Percentiles rank a stretch among this genome's conserved stretches.
These are phyloP conservation scores for Euptelea pleiosperma DNA, from an alignment of 164 flowering plant species.

Conservation along the genomic window DNA sequence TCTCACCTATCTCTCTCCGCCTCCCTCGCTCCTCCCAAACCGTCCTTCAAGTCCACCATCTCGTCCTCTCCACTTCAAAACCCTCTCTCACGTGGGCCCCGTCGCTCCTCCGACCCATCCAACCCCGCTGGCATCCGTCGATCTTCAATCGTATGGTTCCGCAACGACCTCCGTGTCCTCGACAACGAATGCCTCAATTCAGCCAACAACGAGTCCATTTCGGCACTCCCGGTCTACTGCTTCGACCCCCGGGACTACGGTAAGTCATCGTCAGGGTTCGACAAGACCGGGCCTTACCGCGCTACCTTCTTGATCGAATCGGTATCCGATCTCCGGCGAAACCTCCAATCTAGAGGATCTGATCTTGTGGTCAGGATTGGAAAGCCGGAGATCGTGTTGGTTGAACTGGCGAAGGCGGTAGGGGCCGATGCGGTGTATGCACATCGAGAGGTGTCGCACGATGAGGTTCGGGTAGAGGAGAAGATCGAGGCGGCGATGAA, in stretches of 20 bases:
- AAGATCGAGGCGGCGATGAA: conserved; percentile 70
- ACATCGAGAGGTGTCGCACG: conserved; percentile 70
- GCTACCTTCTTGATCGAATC: conserved; percentile 78
- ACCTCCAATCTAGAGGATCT: conserved; percentile 67
- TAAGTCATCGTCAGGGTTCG: conserved; percentile 84
- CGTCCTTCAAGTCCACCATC: conserved; percentile 45
- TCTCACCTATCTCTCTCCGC: conserved; percentile 42
- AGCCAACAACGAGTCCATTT: conserved; percentile 72
- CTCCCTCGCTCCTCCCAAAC: conserved; percentile 32
- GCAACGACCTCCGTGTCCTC: conserved; percentile 78
- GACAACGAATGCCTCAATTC: conserved; percentile 85
- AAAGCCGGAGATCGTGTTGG: conserved; percentile 69
- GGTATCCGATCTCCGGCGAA: conserved; percentile 66
- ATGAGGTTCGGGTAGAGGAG: conserved; percentile 80
- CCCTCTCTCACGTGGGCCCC: conserved; percentile 52
- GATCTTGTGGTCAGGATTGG: conserved; percentile 86
- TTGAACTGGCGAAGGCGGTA: conserved; percentile 66
- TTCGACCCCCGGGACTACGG: conserved; percentile 91
- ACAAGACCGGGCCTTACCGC: conserved; percentile 78
- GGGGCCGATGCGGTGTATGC: conserved; percentile 90
- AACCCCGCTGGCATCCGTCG: conserved; percentile 66
- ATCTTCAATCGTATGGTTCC: conserved; percentile 84
- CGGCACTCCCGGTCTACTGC: conserved; percentile 83
- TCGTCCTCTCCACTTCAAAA: conserved; percentile 59
- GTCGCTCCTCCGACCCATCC: conserved; percentile 68